Conservation (phyloP, 371 early-diverging fungal genomes). For the Enteropsectra breve region DNA sequence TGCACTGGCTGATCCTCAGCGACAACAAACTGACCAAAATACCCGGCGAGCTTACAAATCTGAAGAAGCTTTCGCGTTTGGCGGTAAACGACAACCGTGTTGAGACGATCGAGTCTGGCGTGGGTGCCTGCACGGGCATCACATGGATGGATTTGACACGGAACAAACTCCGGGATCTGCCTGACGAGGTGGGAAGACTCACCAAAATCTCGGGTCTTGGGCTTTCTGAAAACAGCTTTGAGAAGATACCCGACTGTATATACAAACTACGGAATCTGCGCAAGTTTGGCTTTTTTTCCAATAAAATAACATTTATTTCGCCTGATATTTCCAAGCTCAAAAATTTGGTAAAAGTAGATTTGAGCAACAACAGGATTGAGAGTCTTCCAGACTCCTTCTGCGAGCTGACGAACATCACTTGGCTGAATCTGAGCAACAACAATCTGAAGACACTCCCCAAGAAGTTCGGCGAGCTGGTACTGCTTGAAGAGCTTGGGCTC, state of each 20-base stretch:
- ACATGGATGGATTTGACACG: constrained; percentile 61
- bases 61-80: constrained; percentile 53
- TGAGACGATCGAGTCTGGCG: constrained; percentile 34
- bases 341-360: constrained; percentile 48
- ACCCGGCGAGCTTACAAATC: constrained; percentile 44
- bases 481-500: constrained; percentile 65
- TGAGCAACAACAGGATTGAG: constrained; percentile 53
- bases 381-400: constrained; percentile 63
- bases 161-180: constrained; percentile 50
- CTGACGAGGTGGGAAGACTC: constrained; percentile 6
- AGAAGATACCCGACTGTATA: constrained; percentile 42
- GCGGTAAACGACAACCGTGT: constrained; percentile 61
- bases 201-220: constrained; percentile 38
- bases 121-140: constrained; percentile 48
- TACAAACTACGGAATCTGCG: constrained; percentile 28
- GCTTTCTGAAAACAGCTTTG: constrained; percentile 46
- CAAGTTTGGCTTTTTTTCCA: constrained; percentile 57
- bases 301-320: constrained; percentile 51
- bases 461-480: constrained; percentile 61
- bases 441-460: constrained; percentile 61
- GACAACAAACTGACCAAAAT: constrained; percentile 56
- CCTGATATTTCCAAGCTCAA: constrained; percentile 44
- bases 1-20: constrained; percentile 59
- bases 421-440: constrained; percentile 69
- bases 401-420: constrained; percentile 61